A percentile compares a stretch with the other conserved stretches of the same genome.
phyloP scores from a whole-genome alignment of 1,284 basidiomycete species.

The Cutaneotrichosporon sp. region DNA sequence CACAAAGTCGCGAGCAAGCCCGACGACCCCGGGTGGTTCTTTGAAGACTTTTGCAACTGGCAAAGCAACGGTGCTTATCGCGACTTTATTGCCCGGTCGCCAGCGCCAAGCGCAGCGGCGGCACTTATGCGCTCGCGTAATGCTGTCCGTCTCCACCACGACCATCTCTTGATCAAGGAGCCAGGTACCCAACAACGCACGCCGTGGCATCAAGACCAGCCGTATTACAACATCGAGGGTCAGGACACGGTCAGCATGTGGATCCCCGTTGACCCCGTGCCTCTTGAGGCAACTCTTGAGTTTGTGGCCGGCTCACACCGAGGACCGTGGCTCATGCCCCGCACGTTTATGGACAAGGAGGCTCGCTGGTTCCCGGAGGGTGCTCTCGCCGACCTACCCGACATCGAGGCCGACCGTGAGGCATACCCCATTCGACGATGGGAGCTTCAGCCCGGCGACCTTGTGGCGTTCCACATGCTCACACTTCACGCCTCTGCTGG shows the following conservation, averaged over 20 bases:
- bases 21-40: slow-evolving; percentile 18
- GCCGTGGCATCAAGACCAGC: slow-evolving; percentile 21
- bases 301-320: slow-evolving; percentile 14
- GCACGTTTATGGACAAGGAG: slow-evolving; percentile 20
- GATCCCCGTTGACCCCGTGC: slow-evolving; percentile 18
- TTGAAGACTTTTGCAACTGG: slow-evolving; percentile 23
- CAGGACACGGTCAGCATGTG: slow-evolving; percentile 12
- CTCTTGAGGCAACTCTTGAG: slow-evolving; percentile 9
- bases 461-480: slow-evolving; percentile 19
- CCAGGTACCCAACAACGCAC: slow-evolving; percentile 15
- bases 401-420: slow-evolving; percentile 10
- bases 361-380: slow-evolving; percentile 21
- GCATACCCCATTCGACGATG: slow-evolving; percentile 9
- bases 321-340: slow-evolving; percentile 18
- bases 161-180: slow-evolving; percentile 18
- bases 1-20: slow-evolving; percentile 12
- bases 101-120: slow-evolving; percentile 9
- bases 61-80: slow-evolving; percentile 2
- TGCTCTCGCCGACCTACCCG: slow-evolving; percentile 11
- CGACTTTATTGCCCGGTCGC: slow-evolving; percentile 9
- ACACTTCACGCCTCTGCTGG: slow-evolving; percentile 17
- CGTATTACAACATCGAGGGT: slow-evolving; percentile 17
- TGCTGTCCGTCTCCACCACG: slow-evolving; percentile 13
- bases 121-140: slow-evolving; percentile 5
- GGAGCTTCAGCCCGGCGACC: slow-evolving; percentile 13